Percentiles rank a stretch among this genome's conserved stretches.
Conservation (phyloP, 2,329 filamentous ascomycete genomes). For the Didymella glomerata region DNA sequence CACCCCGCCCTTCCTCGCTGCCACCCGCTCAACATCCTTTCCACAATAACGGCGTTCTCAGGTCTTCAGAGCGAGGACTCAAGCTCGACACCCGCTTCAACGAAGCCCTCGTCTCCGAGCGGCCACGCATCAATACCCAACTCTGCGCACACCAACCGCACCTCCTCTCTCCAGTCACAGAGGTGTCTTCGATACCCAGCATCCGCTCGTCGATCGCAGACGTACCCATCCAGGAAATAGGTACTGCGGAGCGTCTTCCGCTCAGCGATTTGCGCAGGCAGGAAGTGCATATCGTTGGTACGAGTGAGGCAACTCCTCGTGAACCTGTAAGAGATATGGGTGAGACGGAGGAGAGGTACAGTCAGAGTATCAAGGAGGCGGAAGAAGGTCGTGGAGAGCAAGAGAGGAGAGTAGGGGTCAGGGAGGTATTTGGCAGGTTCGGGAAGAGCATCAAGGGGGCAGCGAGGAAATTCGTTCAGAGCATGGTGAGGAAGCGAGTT, state of each 20-base stretch:
- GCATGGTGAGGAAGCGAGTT: background rate
- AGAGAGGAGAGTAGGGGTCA: background rate
- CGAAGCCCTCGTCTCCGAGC: conserved; percentile 1
- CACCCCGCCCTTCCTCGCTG: background rate
- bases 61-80: background rate
- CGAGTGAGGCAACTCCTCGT: background rate
- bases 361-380: background rate
- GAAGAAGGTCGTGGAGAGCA: background rate
- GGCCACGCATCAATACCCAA: background rate
- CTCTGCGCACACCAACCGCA: background rate
- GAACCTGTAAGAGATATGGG: too few relatives aligned
- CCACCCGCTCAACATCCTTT: background rate
- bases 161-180: background rate
- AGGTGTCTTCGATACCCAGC: background rate
- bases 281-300: background rate
- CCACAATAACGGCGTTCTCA: background rate
- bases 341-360: background rate
- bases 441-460: background rate
- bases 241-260: background rate
- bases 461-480: background rate
- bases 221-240: background rate
- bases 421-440: background rate
- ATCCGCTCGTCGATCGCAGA: background rate
- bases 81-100: background rate
- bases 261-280: background rate